Evolutionary conservation across 192 early-diverging fungal genomes (phyloP).

Genomic region (Dissophora ornata): DNA sequence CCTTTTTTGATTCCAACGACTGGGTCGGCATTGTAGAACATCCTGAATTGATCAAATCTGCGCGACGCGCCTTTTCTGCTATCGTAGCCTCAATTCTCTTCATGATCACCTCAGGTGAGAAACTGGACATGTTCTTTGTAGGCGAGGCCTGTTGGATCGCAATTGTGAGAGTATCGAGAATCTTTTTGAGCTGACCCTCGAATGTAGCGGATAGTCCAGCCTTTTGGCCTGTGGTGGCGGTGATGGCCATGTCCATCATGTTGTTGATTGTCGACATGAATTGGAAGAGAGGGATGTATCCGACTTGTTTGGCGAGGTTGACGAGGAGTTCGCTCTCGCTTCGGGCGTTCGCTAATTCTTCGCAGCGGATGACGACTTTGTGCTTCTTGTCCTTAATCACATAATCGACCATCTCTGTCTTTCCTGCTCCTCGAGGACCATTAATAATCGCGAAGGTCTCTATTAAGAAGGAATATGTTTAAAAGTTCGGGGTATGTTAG

Average conservation of each 20-base stretch:
- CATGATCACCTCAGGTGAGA: constrained; percentile 53
- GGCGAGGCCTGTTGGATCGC: constrained; percentile 58
- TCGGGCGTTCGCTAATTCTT: constrained; percentile 78
- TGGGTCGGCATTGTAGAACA: not conserved
- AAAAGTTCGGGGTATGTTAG: too few relatives aligned
- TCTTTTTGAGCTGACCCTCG: constrained; percentile 83
- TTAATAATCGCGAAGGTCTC: constrained; percentile 88
- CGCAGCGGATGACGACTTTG: constrained; percentile 84
- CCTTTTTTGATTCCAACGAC: constrained; percentile 1
- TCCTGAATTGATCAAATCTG: not conserved
- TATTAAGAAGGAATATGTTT: not conserved
- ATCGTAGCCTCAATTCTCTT: constrained; percentile 41
- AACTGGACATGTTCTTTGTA: constrained; percentile 57
- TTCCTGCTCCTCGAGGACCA: constrained; percentile 89
- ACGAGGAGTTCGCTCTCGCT: constrained; percentile 80
- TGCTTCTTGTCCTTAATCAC: constrained; percentile 74
- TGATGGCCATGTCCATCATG: constrained; percentile 83
- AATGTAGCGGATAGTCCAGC: constrained; percentile 83
- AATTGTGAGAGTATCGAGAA: constrained; percentile 83
- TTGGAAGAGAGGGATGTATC: constrained; percentile 92
- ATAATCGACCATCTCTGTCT: constrained; percentile 77
- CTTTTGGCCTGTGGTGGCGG: constrained; percentile 90
- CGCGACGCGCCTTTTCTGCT: constrained; percentile 31
- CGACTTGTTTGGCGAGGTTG: constrained; percentile 83
- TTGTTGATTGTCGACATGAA: constrained; percentile 78